Evolutionary conservation across 2,329 filamentous ascomycete genomes (phyloP).

Genomic region (Didymella glomerata): DNA sequence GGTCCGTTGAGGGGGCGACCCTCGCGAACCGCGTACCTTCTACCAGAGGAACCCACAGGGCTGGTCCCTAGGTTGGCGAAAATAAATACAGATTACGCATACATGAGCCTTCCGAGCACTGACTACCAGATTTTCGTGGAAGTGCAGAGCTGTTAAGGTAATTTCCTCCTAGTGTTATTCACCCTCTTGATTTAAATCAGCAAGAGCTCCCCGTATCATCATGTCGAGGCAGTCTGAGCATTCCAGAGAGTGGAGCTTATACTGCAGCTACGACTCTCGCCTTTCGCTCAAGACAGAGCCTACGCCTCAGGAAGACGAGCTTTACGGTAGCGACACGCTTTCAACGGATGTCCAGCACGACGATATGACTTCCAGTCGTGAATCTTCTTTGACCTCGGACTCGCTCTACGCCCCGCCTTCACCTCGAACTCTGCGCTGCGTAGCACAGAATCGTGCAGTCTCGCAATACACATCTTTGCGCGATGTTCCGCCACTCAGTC

Average conservation of each 20-base stretch:
- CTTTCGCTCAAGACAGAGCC: background rate
- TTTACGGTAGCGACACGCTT: background rate
- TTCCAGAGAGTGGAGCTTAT: background rate
- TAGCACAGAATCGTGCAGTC: background rate
- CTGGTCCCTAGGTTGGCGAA: background rate
- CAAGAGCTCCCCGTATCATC: background rate
- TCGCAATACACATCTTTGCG: background rate
- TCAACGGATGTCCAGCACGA: background rate
- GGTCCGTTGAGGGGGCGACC: slow-evolving; percentile 13
- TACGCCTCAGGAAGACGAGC: background rate
- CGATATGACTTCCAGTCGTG: background rate
- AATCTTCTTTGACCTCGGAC: background rate
- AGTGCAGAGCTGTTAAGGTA: background rate
- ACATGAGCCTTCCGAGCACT: background rate
- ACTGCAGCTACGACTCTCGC: background rate
- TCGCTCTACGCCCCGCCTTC: slow-evolving; percentile 1
- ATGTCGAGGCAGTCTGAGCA: background rate
- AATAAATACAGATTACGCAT: background rate
- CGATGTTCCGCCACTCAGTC: background rate
- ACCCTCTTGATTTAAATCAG: background rate
- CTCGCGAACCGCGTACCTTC: background rate
- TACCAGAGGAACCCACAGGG: background rate
- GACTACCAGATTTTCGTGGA: background rate
- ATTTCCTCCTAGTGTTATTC: background rate
- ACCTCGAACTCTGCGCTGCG: background rate